Evolutionary conservation across 768 basidiomycete genomes (phyloP), one percentile per base, ranked within the genome.

Genomic region (Lactarius hengduanensis): DNA sequence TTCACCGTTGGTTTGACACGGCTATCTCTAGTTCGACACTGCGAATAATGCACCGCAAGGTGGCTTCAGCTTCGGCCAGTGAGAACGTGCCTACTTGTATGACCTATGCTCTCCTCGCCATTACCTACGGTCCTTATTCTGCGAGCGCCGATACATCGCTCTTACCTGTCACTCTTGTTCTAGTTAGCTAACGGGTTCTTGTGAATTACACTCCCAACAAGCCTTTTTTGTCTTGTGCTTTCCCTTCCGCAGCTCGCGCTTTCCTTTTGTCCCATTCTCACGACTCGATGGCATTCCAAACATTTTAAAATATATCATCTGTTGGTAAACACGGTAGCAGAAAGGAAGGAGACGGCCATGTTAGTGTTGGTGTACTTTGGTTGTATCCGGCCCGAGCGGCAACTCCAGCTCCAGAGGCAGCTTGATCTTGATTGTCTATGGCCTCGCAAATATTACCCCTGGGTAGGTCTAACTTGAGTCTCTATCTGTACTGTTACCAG

Each of bases 371-470:
- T 32, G 34, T 36, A 11, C 11, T 36, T 11, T 11, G 36, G 36
- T 13, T 38, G 36, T 10, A 38, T 13, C 10, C 65, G 60, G 65
- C 40, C 68, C 68, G 65, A 22, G 26, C 26, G 41, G 60, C 9
- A 34, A 5, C 38, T 45, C 40, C 26, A 38, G 38, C 38, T 45
- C 40, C 26, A 38, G 38, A 26, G 50, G 50, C 28, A 61, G n/a
- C 61, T 30, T 47, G 20, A 28, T 54, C 70, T 57, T 53, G 57
- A 69, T 28, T 53, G 50, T 53, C 22, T 26, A 96, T 96, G 95
- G 89, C 94, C 28, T 94, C 92, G 63, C 94, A 96, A 75, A 94
- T 96, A 73, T 86, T 97, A 53, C 94, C 94, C n/a, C 83, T 97
- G 65, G 93, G 93, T 90, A 73, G 66, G 78, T 68, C 55, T 9